phyloP scores from a whole-genome alignment of 768 basidiomycete genomes.

The Rhodotorula paludigena region DNA sequence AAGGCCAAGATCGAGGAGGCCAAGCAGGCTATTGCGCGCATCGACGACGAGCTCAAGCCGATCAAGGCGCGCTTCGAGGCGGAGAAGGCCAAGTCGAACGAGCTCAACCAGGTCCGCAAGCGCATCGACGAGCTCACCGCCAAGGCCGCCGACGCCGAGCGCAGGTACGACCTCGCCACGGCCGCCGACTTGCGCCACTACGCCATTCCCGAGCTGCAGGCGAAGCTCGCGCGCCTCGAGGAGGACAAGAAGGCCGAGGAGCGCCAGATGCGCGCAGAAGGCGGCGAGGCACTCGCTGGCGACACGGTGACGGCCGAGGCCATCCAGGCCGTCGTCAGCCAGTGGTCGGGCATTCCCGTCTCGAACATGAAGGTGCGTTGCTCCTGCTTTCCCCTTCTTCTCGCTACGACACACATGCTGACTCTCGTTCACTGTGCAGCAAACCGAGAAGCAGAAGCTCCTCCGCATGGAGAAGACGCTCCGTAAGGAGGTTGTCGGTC shows the following conservation, averaged over 20 bases:
- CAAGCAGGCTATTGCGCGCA: slow-evolving; percentile 67
- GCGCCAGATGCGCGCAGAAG: slow-evolving; percentile 45
- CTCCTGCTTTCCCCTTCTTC: neutral
- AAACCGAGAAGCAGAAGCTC: slow-evolving; percentile 64
- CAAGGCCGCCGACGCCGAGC: slow-evolving; percentile 88
- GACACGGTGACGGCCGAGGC: slow-evolving; percentile 56
- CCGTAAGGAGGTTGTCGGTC: slow-evolving; percentile 72
- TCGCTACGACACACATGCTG: neutral
- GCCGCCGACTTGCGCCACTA: slow-evolving; percentile 87
- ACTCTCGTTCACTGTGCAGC: slow-evolving; percentile 9
- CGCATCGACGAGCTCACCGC: slow-evolving; percentile 85
- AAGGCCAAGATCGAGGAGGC: slow-evolving; percentile 61
- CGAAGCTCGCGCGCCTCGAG: slow-evolving; percentile 52
- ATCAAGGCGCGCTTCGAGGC: slow-evolving; percentile 48
- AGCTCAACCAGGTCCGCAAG: slow-evolving; percentile 67
- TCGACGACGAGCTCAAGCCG: slow-evolving; percentile 50
- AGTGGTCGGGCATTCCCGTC: slow-evolving; percentile 90
- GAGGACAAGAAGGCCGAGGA: slow-evolving; percentile 67
- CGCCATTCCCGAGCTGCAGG: slow-evolving; percentile 80
- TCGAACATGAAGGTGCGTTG: slow-evolving; percentile 44
- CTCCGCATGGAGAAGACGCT: slow-evolving; percentile 84
- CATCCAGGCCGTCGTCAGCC: slow-evolving; percentile 87
- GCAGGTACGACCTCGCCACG: slow-evolving; percentile 61
- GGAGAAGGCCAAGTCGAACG: slow-evolving; percentile 49
- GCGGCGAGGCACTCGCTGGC: slow-evolving; percentile 39